These are phyloP conservation scores for Mollisiaceae sp. DNA, from an alignment of 2,329 filamentous ascomycete genomes.

Conservation along the genomic window DNA sequence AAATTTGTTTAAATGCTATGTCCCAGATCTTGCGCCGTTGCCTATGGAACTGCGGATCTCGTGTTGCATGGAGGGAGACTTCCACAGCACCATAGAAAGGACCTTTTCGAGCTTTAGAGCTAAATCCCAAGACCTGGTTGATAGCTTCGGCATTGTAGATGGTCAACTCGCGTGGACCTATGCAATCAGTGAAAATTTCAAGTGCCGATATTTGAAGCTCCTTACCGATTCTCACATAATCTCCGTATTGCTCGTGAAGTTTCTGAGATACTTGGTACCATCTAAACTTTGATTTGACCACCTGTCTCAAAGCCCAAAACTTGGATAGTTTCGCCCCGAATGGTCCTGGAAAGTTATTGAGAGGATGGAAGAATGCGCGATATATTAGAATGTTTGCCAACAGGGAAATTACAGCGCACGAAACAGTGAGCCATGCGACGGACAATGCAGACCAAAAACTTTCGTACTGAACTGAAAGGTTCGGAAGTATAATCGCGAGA, in stretches of 20 bases:
- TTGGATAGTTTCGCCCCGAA: conserved; percentile 32
- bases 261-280: conserved; percentile 25
- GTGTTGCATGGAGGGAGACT: conserved; percentile 21
- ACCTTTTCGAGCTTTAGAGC: conserved; percentile 26
- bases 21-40: conserved; percentile 26
- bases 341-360: conserved; percentile 33
- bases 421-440: not conserved
- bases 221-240: conserved; percentile 29
- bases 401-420: not conserved
- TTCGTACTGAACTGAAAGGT: not conserved
- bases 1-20: conserved; percentile 21
- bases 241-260: conserved; percentile 29
- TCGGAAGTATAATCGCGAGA: not conserved
- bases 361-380: conserved; percentile 34
- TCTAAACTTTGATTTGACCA: conserved; percentile 19
- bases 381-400: conserved; percentile 22
- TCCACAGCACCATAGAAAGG: conserved; percentile 29
- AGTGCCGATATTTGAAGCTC: too few relatives aligned
- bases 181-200: not conserved
- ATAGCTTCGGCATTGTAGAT: conserved; percentile 27
- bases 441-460: not conserved
- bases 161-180: conserved; percentile 28
- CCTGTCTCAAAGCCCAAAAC: conserved; percentile 26
- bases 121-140: conserved; percentile 19
- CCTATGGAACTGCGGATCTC: conserved; percentile 27